phyloP scores from a whole-genome alignment of 1,139 yeast genomes.

The Entelexis paramagnoliae region DNA sequence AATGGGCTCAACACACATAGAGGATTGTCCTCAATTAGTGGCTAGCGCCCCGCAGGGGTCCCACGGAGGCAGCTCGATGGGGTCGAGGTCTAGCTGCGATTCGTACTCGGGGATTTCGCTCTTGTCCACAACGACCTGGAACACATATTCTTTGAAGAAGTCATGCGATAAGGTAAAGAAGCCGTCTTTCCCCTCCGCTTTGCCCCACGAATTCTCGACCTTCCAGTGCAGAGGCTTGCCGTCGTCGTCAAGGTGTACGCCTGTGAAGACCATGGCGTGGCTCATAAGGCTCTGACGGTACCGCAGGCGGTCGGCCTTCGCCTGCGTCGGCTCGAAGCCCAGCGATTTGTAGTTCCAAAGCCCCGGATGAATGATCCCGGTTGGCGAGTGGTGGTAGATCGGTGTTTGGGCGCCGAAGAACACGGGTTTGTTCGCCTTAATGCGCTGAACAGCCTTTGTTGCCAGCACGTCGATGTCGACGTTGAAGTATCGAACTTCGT shows the following conservation, averaged over 20 bases:
- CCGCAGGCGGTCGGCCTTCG: conserved; percentile 47
- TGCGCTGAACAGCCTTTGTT: conserved; percentile 51
- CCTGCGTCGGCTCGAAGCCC: conserved; percentile 50
- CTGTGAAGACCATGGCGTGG: conserved; percentile 72
- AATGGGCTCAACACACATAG: too few species aligned
- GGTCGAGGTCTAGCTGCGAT: conserved; percentile 36
- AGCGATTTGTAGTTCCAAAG: conserved; percentile 57
- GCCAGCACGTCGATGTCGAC: conserved; percentile 50
- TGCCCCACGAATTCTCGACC: conserved; percentile 84
- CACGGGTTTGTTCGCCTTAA: conserved; percentile 62
- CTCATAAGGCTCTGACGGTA: conserved; percentile 62
- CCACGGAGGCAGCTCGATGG: conserved; percentile 57
- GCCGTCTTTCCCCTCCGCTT: conserved; percentile 62
- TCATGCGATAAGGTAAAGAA: conserved; percentile 71
- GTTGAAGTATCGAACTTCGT: conserved; percentile 59
- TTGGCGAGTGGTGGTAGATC: conserved; percentile 44
- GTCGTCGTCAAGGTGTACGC: conserved; percentile 51
- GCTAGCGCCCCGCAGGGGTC: conserved; percentile 89
- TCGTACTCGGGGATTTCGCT: conserved; percentile 29
- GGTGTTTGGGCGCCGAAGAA: conserved; percentile 84
- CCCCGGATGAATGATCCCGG: conserved; percentile 63
- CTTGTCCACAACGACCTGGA: conserved; percentile 60
- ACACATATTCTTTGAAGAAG: conserved; percentile 73
- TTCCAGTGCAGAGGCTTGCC: conserved; percentile 64
- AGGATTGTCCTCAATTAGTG: conserved; percentile 30